Evolutionary conservation across 1,139 yeast species (phyloP), one percentile per base, ranked within the genome.

Genomic region (Protomyces macrosporus): DNA sequence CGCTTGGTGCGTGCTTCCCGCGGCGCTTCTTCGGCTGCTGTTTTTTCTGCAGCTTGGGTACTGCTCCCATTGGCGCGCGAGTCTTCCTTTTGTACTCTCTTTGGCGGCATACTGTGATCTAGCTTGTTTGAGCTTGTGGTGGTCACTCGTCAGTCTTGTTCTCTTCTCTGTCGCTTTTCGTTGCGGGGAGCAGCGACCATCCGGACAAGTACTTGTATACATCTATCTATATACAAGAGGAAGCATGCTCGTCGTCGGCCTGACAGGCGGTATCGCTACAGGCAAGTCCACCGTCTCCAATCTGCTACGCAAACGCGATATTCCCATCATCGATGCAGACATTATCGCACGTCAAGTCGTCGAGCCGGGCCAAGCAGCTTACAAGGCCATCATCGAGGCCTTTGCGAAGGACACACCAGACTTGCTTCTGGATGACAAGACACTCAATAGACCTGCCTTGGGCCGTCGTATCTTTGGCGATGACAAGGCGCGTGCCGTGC

Each of bases 221-320:
- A 12, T 30, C 51, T n/a, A 23, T 23, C 51, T 1, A 12, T 51
- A 35, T 30, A 9, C 36, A 10, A 60, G n/a, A 23, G 23, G 23
- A 23, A 23, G 23, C 23, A 93, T 93, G 98, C 82, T 93, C 62
- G 82, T 93, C 42, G 82, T 95, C 7, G 99, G 99, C 0, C 81
- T 93, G 34, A 93, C 98, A 0, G 99, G 99, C 0, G 97, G 97
- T 0, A 93, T 93, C 61, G 96, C 97, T 7, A 82, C 95, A 4
- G 99, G 99, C 1, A 95, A 95, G 73, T 87, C 96, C 12, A 91
- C 98, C 0, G 98, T 90, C 0, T 89, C 97, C 0, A 73, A 76
- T 16, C 75, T 81, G 36, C 76, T 93, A 9, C 68, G 74, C 6
- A 81, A 83, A 12, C 76, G 82, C 33, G 81, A 86, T 23, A 67